Percentiles rank a stretch among this genome's conserved stretches.
Evolutionary conservation across 2,329 filamentous ascomycete genomes (phyloP).

Genomic region (Arthroderma sp.): DNA sequence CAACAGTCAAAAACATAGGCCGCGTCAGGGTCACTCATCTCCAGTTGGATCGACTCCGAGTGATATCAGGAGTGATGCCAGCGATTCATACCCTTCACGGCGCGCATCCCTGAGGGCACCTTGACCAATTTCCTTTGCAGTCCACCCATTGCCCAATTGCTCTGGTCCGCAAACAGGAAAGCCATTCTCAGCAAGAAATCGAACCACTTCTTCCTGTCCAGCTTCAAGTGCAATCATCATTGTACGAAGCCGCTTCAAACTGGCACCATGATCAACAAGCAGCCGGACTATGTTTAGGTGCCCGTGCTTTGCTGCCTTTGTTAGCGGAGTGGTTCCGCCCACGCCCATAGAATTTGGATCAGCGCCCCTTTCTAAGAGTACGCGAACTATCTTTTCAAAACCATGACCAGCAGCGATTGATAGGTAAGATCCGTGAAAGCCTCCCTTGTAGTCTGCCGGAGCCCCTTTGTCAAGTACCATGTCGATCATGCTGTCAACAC

Average conservation of each 20-base stretch:
- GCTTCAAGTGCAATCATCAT: too few species aligned
- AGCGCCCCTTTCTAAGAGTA: conserved; percentile 3
- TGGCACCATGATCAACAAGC: conserved; percentile 9
- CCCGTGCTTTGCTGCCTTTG: conserved; percentile 14
- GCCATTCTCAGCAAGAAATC: too few species aligned
- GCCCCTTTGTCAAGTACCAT: conserved; percentile 1
- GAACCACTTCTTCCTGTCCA: too few species aligned
- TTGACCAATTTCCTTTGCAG: too few species aligned
- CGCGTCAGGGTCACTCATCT: too few species aligned
- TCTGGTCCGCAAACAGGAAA: too few species aligned
- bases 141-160: too few species aligned
- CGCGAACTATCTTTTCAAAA: background rate
- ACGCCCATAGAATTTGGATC: background rate
- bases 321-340: conserved; percentile 8
- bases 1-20: too few species aligned
- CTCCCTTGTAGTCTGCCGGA: background rate
- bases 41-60: too few species aligned
- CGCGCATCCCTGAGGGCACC: too few species aligned
- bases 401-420: conserved; percentile 2
- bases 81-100: too few species aligned
- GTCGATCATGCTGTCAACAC: background rate
- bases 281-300: conserved; percentile 13
- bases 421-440: background rate
- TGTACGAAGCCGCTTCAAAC: background rate
- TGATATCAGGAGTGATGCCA: too few species aligned